phyloP scores from a whole-genome alignment of 148 eudicot species.

The Cornus florida region DNA sequence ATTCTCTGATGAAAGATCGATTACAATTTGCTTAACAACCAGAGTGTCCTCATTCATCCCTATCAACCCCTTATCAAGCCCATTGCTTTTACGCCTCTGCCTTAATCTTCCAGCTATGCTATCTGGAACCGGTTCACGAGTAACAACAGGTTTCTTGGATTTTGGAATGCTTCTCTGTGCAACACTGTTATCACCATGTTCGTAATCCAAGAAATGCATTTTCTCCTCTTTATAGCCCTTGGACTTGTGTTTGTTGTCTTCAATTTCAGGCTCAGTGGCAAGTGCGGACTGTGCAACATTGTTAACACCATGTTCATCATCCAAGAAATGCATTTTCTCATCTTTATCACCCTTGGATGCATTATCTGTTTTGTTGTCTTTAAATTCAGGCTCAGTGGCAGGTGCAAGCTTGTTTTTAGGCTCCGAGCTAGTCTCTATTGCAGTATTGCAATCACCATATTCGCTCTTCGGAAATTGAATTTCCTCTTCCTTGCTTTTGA shows the following conservation, averaged over 20 bases:
- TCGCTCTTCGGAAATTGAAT: neutral
- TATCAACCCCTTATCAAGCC: neutral
- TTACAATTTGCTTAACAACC: neutral
- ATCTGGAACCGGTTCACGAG: neutral
- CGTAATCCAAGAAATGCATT: neutral
- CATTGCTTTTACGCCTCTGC: neutral
- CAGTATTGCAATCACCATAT: neutral
- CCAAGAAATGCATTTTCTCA: neutral
- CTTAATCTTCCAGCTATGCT: neutral
- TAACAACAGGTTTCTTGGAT: neutral
- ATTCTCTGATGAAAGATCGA: neutral
- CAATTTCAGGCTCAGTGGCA: neutral
- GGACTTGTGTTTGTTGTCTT: neutral
- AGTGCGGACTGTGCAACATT: neutral
- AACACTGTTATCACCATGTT: neutral
- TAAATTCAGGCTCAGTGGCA: neutral
- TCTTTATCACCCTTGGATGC: neutral
- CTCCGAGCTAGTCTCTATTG: neutral
- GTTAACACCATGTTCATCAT: neutral
- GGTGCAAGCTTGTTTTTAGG: neutral
- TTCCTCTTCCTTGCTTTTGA: slow-evolving; percentile 7
- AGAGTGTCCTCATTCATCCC: neutral
- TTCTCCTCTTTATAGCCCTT: neutral
- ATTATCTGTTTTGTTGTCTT: neutral
- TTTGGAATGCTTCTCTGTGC: neutral